Evolutionary conservation across 305 asterid genomes (phyloP), one percentile per base, ranked within the genome.

Genomic region (Salvia sclarea): DNA sequence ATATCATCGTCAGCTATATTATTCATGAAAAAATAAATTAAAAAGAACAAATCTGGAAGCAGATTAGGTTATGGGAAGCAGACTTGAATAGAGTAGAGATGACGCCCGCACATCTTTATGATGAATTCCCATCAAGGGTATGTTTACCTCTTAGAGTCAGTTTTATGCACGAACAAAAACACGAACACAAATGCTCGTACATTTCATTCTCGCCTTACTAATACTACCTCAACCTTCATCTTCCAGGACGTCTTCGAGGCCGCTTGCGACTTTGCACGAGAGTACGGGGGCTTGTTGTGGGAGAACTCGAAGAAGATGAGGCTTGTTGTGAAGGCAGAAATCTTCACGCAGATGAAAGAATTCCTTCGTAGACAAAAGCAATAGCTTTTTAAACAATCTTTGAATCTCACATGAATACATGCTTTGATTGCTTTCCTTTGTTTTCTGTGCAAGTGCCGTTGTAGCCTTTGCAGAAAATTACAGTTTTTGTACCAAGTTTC

Each of bases 41-140:
- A n/a, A n/a, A n/a, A n/a, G n/a, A n/a, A n/a, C n/a, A n/a, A n/a
- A n/a, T n/a, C n/a, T n/a, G n/a, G 4, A 48, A 64, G 40, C 94
- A 93, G 98, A 84, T 94, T 64, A 87, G 95, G 74, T 69, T 94
- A 83, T 91, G 97, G 98, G 97, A 94, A 85, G 79, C 97, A 6
- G 98, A 91, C 76, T 67, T 94, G 83, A 89, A 94, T 75, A 89
- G 98, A 83, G 86, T 94, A 55, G 97, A 88, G 76, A 76, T 82
- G 77, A 63, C 73, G 0, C 92, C 96, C 16, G 84, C 97, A 18
- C 88, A 89, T 75, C 75, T 79, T 65, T 83, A 77, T 10, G 97
- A 94, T 40, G 97, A 89, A 74, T 89, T 94, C 65, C 95, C 96
- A 25, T 91, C 98, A n/a, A 79, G 77, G 90, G 98, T 92, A 81